Base-by-base conservation (phyloP, 306 rosid genomes). In the Cicer cuneatum region DNA sequence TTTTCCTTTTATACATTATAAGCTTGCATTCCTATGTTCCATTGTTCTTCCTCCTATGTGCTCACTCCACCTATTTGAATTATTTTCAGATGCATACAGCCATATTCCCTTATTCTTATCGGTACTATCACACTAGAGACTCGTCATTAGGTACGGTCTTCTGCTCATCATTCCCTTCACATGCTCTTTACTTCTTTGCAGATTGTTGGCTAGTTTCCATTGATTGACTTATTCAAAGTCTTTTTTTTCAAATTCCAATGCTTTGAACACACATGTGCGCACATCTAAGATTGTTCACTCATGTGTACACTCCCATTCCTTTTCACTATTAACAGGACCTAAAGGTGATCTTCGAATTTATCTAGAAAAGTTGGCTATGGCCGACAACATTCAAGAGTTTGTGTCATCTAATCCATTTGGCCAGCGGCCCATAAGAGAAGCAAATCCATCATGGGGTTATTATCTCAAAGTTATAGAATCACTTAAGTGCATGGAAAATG, bases 91-190 rank as follows among this genome's bases (percentile, higher is more conserved):
- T 7, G 76, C 53, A 90, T 73, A 87, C 96, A 2, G 93, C 90
- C 60, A 79, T 92, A 82, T 94, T 92, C 83, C 99, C 99, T n/a
- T 51, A 45, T 66, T 42, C 96, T 8, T 94, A 85, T 85, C 77
- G 40, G 46, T 84, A 69, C 78, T 38, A 13, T 12, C 39, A 90
- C 73, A 37, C 11, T 14, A 65, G 2, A 2, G 99, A 94, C 84
- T 39, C 78, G n/a, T 80, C 90, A 4, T 75, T 92, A 86, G 99
- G 99, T 94, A 76, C 53, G 61, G 7, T 47, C 42, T 52, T 77
- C 66, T 41, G 14, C 43, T 12, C 68, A 77, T 73, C 60, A 18
- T 41, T 43, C 69, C 54, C 49, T 71, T 18, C 48, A 8, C 43
- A 33, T 42, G 6, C 48, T 12, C 41, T 43, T 14, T 41, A 43